These are phyloP conservation scores for Carex pumila DNA, from an alignment of 176 grass and related monocot genomes.

Conservation along the genomic window DNA sequence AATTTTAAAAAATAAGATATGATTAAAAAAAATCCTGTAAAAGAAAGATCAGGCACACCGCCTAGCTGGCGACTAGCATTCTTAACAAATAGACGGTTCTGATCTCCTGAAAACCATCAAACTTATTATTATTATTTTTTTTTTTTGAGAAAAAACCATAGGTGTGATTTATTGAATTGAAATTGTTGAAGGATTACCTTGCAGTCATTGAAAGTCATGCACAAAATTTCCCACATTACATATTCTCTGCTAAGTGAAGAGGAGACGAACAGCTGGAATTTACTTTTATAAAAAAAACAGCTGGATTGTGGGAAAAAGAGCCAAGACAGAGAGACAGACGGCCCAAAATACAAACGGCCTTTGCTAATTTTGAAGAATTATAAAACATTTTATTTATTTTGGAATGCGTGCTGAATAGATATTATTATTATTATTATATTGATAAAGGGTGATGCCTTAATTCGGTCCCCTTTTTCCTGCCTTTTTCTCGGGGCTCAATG, in stretches of 20 bases:
- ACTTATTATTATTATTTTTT: too few relatives aligned
- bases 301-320: background rate
- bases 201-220: too few relatives aligned
- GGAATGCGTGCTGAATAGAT: background rate
- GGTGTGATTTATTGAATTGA: too few relatives aligned
- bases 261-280: background rate
- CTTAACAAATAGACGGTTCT: background rate
- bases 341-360: background rate
- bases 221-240: too few relatives aligned
- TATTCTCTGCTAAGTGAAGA: background rate
- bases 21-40: too few relatives aligned
- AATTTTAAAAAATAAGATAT: too few relatives aligned
- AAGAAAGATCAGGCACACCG: too few relatives aligned
- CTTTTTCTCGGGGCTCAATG: constrained; percentile 10
- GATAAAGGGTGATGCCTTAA: background rate
- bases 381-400: background rate
- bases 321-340: background rate
- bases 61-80: too few relatives aligned
- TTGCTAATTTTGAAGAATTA: background rate
- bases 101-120: background rate
- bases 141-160: too few relatives aligned
- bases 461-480: background rate
- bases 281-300: background rate
- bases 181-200: too few relatives aligned
- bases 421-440: background rate